A percentile compares a stretch with the other conserved stretches of the same genome.
Conservation (phyloP, 192 early-diverging fungal species). For the Allomyces macrogynus region DNA sequence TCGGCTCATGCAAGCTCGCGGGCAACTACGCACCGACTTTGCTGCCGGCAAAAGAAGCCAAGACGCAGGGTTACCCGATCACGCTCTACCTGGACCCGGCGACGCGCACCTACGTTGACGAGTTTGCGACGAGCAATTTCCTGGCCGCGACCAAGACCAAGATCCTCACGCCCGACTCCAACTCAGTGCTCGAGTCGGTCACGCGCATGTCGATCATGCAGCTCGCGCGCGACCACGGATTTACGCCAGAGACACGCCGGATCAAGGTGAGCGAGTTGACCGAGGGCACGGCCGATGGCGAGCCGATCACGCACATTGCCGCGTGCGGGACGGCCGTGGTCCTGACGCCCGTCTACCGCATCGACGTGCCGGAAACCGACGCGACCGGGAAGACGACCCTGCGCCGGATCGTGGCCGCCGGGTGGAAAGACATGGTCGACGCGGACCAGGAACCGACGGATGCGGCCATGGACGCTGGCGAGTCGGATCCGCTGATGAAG, state of each 20-base stretch:
- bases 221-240: conserved; percentile 40
- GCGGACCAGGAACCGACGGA: conserved; percentile 22
- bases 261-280: conserved; percentile 34
- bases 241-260: conserved; percentile 30
- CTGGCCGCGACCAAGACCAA: conserved; percentile 32
- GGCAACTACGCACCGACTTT: conserved; percentile 57
- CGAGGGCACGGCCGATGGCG: conserved; percentile 9
- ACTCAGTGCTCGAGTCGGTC: conserved; percentile 38
- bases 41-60: conserved; percentile 30
- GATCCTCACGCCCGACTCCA: conserved; percentile 48
- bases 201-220: conserved; percentile 42
- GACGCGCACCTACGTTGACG: conserved; percentile 42
- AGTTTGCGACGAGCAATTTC: conserved; percentile 64
- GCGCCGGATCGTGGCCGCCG: conserved; percentile 5
- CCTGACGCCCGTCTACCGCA: conserved; percentile 46
- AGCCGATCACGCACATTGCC: conserved; percentile 37
- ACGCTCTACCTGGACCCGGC: conserved; percentile 49
- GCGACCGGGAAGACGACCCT: too few species aligned
- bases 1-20: conserved; percentile 43
- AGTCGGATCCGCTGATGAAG: conserved; percentile 15
- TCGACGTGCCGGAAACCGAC: conserved; percentile 9
- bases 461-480: conserved; percentile 19
- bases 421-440: conserved; percentile 18
- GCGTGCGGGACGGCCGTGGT: conserved; percentile 58
- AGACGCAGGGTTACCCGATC: conserved; percentile 42